Evolutionary conservation across 345 rosid species (phyloP), one percentile per base, ranked within the genome.

Genomic region (Brassica juncea): DNA sequence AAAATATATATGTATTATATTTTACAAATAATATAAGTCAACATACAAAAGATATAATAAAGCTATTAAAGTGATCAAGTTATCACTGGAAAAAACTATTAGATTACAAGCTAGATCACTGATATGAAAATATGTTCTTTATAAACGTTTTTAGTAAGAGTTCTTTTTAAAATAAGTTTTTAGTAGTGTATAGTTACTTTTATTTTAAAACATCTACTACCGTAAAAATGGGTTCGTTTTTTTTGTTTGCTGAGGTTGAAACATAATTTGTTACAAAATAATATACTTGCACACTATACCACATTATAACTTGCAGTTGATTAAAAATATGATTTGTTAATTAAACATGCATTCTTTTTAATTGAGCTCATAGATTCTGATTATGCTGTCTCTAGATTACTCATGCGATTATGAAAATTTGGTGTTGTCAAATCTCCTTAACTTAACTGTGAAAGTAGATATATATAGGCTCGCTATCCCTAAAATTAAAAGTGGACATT

Each of bases 381-480:
- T 55, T 34, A 21, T 76, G 57, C 37, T 12, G 49, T 28, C 32
- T 42, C 59, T 66, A 74, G 58, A 37, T 68, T 6, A 39, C 49
- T 47, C 8, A 64, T 15, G 49, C n/a, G 65, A 15, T 6, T 57
- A 19, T 66, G 55, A 52, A 72, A 42, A 59, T 47, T 8, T 79
- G 74, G 82, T 73, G 78, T 44, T 79, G 78, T 79, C 82, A 79
- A 79, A 23, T 23, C 25, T 23, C 25, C 74, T 31, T 27, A 67
- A 52, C 31, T 44, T 61, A 79, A 73, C 78, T 70, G 74, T 73
- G 78, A 68, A 68, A 49, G 73, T 79, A 61, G 70, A 23, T 23
- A 58, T 55, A 67, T 69, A 79, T 67, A 60, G 78, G 57, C 25
- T 23, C 25, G 1, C 25, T 0, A 23, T 23, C 1, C 25, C 1